Conservation (phyloP, 495 filamentous ascomycete species). For the Penicillium alfredii region DNA sequence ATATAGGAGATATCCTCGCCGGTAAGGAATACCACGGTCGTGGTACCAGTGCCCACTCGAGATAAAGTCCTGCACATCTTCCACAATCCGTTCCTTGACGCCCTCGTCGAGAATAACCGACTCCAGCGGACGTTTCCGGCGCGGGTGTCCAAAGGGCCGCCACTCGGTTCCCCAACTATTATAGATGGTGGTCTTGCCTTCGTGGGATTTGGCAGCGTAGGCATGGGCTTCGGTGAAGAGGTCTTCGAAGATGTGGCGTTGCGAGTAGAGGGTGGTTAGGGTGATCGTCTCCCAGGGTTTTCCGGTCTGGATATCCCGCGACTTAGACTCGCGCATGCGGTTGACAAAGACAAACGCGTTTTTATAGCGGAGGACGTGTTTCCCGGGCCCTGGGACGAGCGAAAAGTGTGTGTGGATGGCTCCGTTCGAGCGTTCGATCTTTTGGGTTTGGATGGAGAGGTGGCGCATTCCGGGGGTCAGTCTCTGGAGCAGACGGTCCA, state of each 20-base stretch:
- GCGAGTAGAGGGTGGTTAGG: conserved; percentile 81
- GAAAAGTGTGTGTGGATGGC: conserved; percentile 72
- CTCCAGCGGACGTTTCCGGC: conserved; percentile 77
- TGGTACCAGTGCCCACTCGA: conserved; percentile 79
- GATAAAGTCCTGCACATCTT: conserved; percentile 80
- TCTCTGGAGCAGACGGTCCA: conserved; percentile 50
- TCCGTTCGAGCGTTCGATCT: conserved; percentile 54
- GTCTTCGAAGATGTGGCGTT: conserved; percentile 78
- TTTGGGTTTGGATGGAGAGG: conserved; percentile 62
- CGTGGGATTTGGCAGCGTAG: conserved; percentile 65
- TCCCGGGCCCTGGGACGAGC: conserved; percentile 84
- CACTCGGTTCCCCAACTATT: conserved; percentile 75
- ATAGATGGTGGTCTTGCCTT: conserved; percentile 94
- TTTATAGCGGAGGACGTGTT: conserved; percentile 78
- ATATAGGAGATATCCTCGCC: conserved; percentile 87
- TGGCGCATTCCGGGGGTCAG: conserved; percentile 61
- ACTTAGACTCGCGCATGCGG: conserved; percentile 70
- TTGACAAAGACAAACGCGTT: conserved; percentile 81
- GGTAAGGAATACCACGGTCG: conserved; percentile 90
- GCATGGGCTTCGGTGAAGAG: conserved; percentile 80
- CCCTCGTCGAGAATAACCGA: conserved; percentile 86
- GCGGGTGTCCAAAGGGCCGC: conserved; percentile 79
- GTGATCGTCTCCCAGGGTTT: conserved; percentile 92
- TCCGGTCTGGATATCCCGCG: conserved; percentile 66
- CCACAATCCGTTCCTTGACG: conserved; percentile 77